Conservation (phyloP, 371 early-diverging fungal species). For the Actinomucor elegans region DNA sequence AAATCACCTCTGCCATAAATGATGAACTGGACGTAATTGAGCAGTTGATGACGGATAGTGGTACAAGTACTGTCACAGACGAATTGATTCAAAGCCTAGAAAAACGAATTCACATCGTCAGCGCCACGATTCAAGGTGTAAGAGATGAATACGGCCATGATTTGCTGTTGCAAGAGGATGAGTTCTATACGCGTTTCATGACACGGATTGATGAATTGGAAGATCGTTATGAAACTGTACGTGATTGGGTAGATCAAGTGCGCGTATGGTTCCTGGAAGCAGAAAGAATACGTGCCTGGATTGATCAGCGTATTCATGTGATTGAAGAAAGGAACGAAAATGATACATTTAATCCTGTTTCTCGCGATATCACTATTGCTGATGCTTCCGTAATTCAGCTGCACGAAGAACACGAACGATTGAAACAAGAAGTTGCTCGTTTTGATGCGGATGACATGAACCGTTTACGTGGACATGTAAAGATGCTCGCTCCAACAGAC, state of each 20-base stretch:
- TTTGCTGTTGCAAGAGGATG: conserved; percentile 3
- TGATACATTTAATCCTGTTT: conserved; percentile 32
- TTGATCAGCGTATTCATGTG: conserved; percentile 37
- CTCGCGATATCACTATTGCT: conserved; percentile 22
- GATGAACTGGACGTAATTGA: conserved; percentile 47
- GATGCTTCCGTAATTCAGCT: conserved; percentile 11
- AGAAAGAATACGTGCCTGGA: conserved; percentile 47
- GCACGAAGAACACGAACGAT: conserved; percentile 9
- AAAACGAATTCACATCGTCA: conserved; percentile 29
- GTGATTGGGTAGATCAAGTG: conserved; percentile 53
- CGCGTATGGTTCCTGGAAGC: conserved; percentile 56
- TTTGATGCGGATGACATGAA: conserved; percentile 35
- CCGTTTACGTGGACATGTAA: conserved; percentile 50
- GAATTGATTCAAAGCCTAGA: conserved; percentile 36
- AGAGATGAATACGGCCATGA: conserved; percentile 27
- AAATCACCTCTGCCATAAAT: conserved; percentile 36
- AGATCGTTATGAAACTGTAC: conserved; percentile 30
- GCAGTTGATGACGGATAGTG: conserved; percentile 32
- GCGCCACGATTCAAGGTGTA: conserved; percentile 25
- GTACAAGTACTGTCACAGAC: conserved; percentile 24
- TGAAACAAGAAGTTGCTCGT: conserved; percentile 15
- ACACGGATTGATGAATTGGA: conserved; percentile 6
- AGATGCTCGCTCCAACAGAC: conserved; percentile 26
- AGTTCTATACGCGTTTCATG: conserved; percentile 5
- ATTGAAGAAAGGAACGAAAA: conserved; percentile 31